Percentiles rank a stretch among this genome's conserved stretches.
Conservation (phyloP, 2,329 filamentous ascomycete genomes). For the Penicillium sp. region DNA sequence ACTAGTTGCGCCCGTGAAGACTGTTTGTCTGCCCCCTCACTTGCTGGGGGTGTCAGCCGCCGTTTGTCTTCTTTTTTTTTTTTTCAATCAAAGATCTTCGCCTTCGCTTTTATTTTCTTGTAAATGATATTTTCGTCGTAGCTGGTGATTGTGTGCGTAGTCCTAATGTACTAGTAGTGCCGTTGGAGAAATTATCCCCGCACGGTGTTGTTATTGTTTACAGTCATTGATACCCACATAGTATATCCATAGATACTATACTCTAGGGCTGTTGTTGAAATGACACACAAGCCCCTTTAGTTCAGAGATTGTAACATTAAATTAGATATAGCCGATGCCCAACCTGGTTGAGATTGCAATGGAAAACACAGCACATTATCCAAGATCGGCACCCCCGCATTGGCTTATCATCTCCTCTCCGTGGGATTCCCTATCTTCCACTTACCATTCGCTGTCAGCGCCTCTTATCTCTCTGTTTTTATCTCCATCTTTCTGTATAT, state of each 20-base stretch:
- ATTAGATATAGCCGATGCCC: background rate
- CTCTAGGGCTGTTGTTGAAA: too few species aligned
- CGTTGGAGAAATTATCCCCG: conserved; percentile 5
- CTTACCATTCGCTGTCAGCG: conserved; percentile 17
- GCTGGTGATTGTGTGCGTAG: background rate
- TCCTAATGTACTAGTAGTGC: background rate
- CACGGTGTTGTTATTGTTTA: background rate
- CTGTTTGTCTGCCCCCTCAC: background rate
- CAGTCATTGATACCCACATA: background rate
- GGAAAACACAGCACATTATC: background rate
- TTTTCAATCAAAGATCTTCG: background rate
- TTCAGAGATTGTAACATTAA: background rate
- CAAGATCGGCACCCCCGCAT: conserved; percentile 20
- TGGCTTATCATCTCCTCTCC: conserved; percentile 17
- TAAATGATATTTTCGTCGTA: background rate
- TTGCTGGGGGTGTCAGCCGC: background rate
- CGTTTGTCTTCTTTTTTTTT: background rate
- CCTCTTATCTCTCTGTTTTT: conserved; percentile 12
- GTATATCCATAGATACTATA: background rate
- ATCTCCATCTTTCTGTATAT: background rate
- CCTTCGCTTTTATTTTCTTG: background rate
- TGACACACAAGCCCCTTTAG: background rate
- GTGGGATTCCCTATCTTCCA: conserved; percentile 9
- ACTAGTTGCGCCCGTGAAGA: background rate
- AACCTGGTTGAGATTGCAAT: conserved; percentile 1